These are phyloP conservation scores for Dactylonectria macrodidyma DNA, from an alignment of 2,329 filamentous ascomycete genomes.

Conservation along the genomic window DNA sequence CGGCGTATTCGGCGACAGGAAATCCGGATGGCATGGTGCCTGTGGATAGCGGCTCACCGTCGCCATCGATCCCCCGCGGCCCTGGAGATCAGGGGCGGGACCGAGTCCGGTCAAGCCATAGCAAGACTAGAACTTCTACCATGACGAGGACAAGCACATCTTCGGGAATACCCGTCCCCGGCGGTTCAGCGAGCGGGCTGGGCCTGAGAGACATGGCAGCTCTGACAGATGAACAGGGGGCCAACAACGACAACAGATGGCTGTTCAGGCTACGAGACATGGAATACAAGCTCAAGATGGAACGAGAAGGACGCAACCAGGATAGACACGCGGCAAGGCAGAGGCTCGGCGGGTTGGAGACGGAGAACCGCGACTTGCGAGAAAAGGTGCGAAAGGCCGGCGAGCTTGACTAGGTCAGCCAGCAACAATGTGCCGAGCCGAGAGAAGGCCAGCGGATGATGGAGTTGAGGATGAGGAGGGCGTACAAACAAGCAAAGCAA, in stretches of 20 bases:
- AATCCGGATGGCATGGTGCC: slow-evolving; percentile 55
- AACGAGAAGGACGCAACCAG: slow-evolving; percentile 87
- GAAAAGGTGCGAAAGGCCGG: slow-evolving; percentile 67
- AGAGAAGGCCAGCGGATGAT: slow-evolving; percentile 23
- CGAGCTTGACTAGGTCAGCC: slow-evolving; percentile 43
- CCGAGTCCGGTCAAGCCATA: slow-evolving; percentile 50
- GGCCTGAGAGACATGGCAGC: slow-evolving; percentile 50
- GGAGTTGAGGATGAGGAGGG: slow-evolving; percentile 32
- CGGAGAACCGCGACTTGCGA: slow-evolving; percentile 80
- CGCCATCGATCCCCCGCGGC: slow-evolving; percentile 68
- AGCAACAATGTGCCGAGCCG: slow-evolving; percentile 12
- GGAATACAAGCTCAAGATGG: slow-evolving; percentile 89
- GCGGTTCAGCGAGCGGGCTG: slow-evolving; percentile 36
- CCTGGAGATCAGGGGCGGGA: slow-evolving; percentile 63
- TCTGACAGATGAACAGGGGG: slow-evolving; percentile 42
- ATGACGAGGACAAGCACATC: slow-evolving; percentile 51
- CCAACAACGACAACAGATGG: slow-evolving; percentile 79
- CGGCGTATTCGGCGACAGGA: slow-evolving; percentile 59
- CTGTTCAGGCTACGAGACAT: slow-evolving; percentile 88
- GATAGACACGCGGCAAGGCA: slow-evolving; percentile 89
- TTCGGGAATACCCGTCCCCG: slow-evolving; percentile 46
- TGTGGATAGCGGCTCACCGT: slow-evolving; percentile 61
- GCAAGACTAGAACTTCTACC: slow-evolving; percentile 50
- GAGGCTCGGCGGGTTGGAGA: slow-evolving; percentile 81
- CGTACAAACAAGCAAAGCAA: slow-evolving; percentile 29